These are phyloP conservation scores for Mucor sp. DNA, from an alignment of 371 early-diverging fungal genomes.

Conservation along the genomic window DNA sequence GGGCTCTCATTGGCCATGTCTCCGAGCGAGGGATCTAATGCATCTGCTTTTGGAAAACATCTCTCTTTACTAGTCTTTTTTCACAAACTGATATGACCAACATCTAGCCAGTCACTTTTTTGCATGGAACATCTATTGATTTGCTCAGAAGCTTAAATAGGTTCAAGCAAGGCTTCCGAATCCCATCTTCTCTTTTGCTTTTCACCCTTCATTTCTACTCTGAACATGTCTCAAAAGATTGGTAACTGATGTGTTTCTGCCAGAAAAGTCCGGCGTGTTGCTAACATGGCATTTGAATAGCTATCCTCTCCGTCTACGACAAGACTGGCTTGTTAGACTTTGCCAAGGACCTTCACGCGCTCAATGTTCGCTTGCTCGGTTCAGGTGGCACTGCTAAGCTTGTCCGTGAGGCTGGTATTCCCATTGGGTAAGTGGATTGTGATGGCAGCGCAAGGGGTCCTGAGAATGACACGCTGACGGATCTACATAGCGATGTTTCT, in stretches of 20 bases:
- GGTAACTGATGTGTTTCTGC: conserved; percentile 17
- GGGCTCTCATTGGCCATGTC: background rate
- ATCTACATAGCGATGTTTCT: conserved; percentile 81
- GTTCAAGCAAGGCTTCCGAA: background rate
- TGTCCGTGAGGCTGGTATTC: conserved; percentile 86
- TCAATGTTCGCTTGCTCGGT: conserved; percentile 85
- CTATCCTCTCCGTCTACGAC: conserved; percentile 96
- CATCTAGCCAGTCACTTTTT: conserved; percentile 25
- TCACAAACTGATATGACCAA: conserved; percentile 11
- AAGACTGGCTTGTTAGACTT: conserved; percentile 93
- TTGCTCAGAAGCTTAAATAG: background rate
- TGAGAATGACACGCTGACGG: background rate
- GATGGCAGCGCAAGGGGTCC: background rate
- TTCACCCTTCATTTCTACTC: background rate
- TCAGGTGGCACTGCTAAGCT: conserved; percentile 96
- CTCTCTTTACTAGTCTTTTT: background rate
- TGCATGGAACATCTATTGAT: background rate
- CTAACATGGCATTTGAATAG: conserved; percentile 29
- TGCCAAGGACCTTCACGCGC: conserved; percentile 77
- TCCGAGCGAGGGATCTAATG: background rate
- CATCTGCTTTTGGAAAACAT: background rate
- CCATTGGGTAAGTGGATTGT: conserved; percentile 70
- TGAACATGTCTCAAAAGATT: conserved; percentile 38
- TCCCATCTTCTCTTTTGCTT: conserved; percentile 1
- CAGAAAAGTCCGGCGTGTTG: background rate